Percentiles rank a stretch among this genome's conserved stretches.
Evolutionary conservation across 1,139 yeast species (phyloP).

Genomic region (Geotrichum armillariae): DNA sequence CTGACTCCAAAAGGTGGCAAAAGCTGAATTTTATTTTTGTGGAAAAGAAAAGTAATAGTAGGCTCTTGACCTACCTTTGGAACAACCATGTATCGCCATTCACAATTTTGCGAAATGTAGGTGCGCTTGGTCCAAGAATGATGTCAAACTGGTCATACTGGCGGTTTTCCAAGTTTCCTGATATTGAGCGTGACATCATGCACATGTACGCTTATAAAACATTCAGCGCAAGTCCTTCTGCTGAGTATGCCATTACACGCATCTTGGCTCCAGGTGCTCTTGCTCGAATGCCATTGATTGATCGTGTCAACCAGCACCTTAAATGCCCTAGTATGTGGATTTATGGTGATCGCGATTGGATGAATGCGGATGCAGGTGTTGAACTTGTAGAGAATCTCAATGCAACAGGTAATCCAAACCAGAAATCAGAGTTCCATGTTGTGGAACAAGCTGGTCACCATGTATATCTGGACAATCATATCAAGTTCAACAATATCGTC

Average conservation of each 20-base stretch:
- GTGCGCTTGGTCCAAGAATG: slow-evolving; percentile 34
- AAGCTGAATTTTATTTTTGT: too few relatives aligned
- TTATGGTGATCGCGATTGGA: slow-evolving; percentile 85
- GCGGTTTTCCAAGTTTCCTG: slow-evolving; percentile 30
- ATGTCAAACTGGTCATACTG: slow-evolving; percentile 33
- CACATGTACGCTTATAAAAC: slow-evolving; percentile 63
- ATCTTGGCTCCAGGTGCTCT: slow-evolving; percentile 73
- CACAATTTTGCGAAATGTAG: slow-evolving; percentile 28
- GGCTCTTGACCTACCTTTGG: too few relatives aligned
- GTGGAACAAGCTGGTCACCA: slow-evolving; percentile 73
- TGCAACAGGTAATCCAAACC: slow-evolving; percentile 26
- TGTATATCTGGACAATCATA: slow-evolving; percentile 70
- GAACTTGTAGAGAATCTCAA: slow-evolving; percentile 48
- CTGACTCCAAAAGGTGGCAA: too few relatives aligned
- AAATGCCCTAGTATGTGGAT: slow-evolving; percentile 54
- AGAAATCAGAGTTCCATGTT: slow-evolving; percentile 44
- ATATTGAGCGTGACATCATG: slow-evolving; percentile 31
- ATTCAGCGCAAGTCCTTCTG: slow-evolving; percentile 58
- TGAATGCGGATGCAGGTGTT: slow-evolving; percentile 75
- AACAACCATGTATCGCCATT: slow-evolving; percentile 34
- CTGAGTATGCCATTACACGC: slow-evolving; percentile 65
- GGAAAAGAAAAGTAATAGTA: too few relatives aligned
- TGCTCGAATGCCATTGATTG: slow-evolving; percentile 72
- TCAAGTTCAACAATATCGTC: slow-evolving; percentile 49
- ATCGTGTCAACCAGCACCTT: slow-evolving; percentile 48